phyloP scores from a whole-genome alignment of 2,329 filamentous ascomycete species.

The Paecilomyces fulvus region DNA sequence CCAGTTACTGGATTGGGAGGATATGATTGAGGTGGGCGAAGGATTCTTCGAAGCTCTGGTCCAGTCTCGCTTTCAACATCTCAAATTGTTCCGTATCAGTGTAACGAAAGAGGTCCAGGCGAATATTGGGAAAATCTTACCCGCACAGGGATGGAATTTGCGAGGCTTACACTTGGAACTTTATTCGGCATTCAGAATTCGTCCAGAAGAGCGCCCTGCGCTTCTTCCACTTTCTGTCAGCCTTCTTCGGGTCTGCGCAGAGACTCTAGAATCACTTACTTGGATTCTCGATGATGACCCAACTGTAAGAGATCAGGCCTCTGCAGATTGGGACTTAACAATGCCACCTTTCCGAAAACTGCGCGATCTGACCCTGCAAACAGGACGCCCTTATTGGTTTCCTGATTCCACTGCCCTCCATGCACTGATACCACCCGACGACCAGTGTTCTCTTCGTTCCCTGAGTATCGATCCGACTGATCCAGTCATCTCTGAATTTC shows the following conservation, averaged over 20 bases:
- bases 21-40: background rate
- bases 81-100: background rate
- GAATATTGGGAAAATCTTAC: background rate
- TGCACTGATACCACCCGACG: background rate
- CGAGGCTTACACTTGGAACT: background rate
- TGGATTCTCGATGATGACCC: background rate
- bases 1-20: background rate
- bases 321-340: background rate
- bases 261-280: conserved; percentile 1
- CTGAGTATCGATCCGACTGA: background rate
- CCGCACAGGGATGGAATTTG: background rate
- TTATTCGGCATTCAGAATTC: background rate
- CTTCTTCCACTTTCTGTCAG: background rate
- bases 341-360: background rate
- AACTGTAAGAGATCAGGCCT: background rate
- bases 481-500: background rate
- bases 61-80: background rate
- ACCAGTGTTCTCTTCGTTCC: background rate
- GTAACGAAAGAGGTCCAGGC: background rate
- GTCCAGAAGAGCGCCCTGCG: background rate
- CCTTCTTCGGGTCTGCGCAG: background rate
- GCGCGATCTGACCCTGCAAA: background rate
- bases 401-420: background rate
- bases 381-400: background rate
- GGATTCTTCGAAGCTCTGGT: background rate